Base-by-base conservation (phyloP, 345 rosid genomes). In the Citrus glauca region DNA sequence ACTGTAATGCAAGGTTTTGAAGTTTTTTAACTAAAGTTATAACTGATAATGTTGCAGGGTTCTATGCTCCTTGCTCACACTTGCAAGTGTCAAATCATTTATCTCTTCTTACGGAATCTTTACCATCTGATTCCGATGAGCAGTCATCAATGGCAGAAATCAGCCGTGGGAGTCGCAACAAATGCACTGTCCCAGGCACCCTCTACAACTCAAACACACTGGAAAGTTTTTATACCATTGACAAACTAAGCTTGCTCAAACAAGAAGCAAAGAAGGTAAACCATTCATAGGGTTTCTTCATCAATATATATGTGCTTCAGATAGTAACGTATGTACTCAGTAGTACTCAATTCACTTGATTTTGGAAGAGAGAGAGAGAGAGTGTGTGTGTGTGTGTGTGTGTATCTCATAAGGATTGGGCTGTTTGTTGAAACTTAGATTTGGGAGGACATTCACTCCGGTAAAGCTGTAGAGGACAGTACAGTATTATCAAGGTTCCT, bases 1-100 rank as follows among this genome's bases (percentile, higher is more conserved):
- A 53, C 17, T 25, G n/a, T 27, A 9, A 16, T 16, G 59, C 14
- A 6, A 25, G 48, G 17, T 13, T 45, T 25, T 32, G 42, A 25
- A 27, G 32, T 24, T 40, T 24, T 69, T 16, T 10, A 48, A 20
- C 19, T 74, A 45, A 35, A 50, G 48, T 42, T 48, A 16, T 30
- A 8, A 37, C 30, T 63, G 65, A 53, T 56, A 20, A 33, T 55
- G 27, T 75, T 86, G 73, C 83, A 90, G 97, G 94, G 81, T 92
- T 89, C 85, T 91, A 81, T 80, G 98, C 95, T 7, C 97, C 98
- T n/a, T 92, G 98, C 81, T 88, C 98, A 13, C 93, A 92, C 82
- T 77, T 88, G 59, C 97, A 87, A 80, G 90, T 92, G 62, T 90
- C 97, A 1, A 95, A 91, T 79, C 90, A 83, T 82, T 81, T 96